Evolutionary conservation across 805 yeast genomes (phyloP).

Genomic region (Lachancea kluyveri): DNA sequence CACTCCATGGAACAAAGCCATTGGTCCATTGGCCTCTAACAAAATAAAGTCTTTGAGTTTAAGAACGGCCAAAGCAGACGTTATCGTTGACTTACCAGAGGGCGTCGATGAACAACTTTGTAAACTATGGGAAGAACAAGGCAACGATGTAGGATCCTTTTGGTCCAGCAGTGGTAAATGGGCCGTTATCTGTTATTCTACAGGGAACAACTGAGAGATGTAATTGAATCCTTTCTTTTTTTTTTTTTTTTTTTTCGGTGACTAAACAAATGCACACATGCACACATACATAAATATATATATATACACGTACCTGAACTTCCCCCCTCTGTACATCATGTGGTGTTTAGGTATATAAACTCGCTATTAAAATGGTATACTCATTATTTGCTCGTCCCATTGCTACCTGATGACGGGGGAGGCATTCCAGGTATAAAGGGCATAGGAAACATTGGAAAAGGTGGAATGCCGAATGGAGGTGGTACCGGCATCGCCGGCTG

Average conservation of each 20-base stretch:
- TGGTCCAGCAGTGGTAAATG: conserved; percentile 92
- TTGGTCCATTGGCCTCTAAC: conserved; percentile 58
- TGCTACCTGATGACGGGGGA: conserved; percentile 1
- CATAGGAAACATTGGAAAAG: conserved; percentile 34
- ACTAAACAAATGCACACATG: too few species aligned
- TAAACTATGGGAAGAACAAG: conserved; percentile 49
- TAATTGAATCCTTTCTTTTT: too few species aligned
- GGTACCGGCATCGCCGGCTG: conserved; percentile 20
- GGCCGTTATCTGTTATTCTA: conserved; percentile 77
- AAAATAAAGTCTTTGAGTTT: conserved; percentile 65
- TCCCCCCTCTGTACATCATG: too few species aligned
- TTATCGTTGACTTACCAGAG: conserved; percentile 71
- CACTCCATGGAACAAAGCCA: conserved; percentile 65
- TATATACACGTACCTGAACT: background rate
- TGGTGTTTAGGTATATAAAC: too few species aligned
- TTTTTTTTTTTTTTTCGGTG: too few species aligned
- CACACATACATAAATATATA: conserved; percentile 1
- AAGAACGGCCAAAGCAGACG: conserved; percentile 96
- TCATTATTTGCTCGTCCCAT: background rate
- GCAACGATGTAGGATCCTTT: conserved; percentile 59
- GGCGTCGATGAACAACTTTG: conserved; percentile 70
- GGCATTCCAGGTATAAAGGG: conserved; percentile 23
- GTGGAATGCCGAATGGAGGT: conserved; percentile 32
- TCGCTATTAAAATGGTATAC: too few species aligned
- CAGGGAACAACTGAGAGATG: too few species aligned